Evolutionary conservation across 2,329 filamentous ascomycete species (phyloP), one percentile per base, ranked within the genome.

Genomic region (Cryphonectria naterciae): DNA sequence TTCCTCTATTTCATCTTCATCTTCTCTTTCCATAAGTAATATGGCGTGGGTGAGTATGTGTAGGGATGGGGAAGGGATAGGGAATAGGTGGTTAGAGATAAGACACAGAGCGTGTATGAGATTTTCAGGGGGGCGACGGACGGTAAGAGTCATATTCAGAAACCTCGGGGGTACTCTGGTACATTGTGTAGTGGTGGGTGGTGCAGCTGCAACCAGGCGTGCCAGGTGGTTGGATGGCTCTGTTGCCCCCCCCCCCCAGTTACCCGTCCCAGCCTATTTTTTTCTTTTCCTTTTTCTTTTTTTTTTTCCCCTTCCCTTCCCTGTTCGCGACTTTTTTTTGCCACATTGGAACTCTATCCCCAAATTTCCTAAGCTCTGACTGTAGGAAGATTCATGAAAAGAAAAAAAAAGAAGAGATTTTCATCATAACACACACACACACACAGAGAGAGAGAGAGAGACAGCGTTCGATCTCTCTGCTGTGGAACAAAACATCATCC

Each of bases 131-230:
- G 43, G 32, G 32, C 3, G 32, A 3, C 32, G 28, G 25, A 35
- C 63, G 43, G 43, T 46, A 65, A 65, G 63, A 65, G 63, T 65
- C 63, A 65, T 65, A 65, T 32, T 15, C 5, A 32, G 25, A 58
- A 58, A 32, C 54, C 54, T 58, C 25, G 25, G 25, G 25, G 15
- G 28, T 49, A 49, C 46, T 49, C 22, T 49, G 25, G 52, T 61
- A 37, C 32, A 1, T 39, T 22, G 58, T 61, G 58, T 61, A 19
- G 58, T 61, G 58, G 32, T 61, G 8, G 11, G 10, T 60, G 56
- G 32, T 61, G 58, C 58, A 61, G 32, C 58, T 61, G 56, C 32
- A 37, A 32, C 25, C 58, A 32, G 32, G 32, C 32, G 32, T 32
- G 32, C 32, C 32, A 37, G 54, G 58, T 32, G 19, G 35, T 61